Evolutionary conservation across 805 yeast genomes (phyloP).

Genomic region (Candida xyloterini): DNA sequence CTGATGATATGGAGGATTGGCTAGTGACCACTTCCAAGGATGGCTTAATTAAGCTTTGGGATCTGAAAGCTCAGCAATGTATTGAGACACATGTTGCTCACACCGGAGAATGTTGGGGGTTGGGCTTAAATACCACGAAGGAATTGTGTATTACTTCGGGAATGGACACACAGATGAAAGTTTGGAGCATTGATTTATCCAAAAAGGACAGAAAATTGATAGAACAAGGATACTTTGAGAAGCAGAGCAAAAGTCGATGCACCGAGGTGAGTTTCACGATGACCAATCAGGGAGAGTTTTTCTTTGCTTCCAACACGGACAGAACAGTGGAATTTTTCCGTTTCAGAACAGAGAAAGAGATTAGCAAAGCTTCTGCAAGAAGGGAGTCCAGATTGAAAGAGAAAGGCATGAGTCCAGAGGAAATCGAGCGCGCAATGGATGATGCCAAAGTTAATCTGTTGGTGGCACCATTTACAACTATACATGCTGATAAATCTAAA

Average conservation of each 20-base stretch:
- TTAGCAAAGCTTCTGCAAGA: slow-evolving; percentile 69
- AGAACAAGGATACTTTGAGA: slow-evolving; percentile 66
- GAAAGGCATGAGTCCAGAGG: slow-evolving; percentile 61
- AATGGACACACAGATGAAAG: slow-evolving; percentile 73
- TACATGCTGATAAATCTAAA: slow-evolving; percentile 60
- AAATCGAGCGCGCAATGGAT: slow-evolving; percentile 48
- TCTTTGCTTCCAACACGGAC: slow-evolving; percentile 76
- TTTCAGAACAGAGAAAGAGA: slow-evolving; percentile 71
- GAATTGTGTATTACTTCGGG: slow-evolving; percentile 66
- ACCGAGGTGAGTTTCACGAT: slow-evolving; percentile 51
- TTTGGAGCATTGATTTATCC: slow-evolving; percentile 70
- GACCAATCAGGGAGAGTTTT: slow-evolving; percentile 42
- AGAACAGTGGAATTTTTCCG: slow-evolving; percentile 78
- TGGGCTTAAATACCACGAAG: slow-evolving; percentile 43
- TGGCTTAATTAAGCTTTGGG: slow-evolving; percentile 93
- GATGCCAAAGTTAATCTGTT: slow-evolving; percentile 52
- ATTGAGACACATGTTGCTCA: slow-evolving; percentile 94
- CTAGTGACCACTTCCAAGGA: slow-evolving; percentile 79
- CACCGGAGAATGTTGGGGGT: slow-evolving; percentile 89
- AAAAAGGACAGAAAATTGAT: slow-evolving; percentile 47
- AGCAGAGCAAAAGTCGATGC: slow-evolving; percentile 74
- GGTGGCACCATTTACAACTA: slow-evolving; percentile 63
- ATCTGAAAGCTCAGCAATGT: slow-evolving; percentile 81
- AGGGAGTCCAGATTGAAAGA: slow-evolving; percentile 77
- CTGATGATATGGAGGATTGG: slow-evolving; percentile 66